phyloP scores from a whole-genome alignment of 2,329 filamentous ascomycete genomes.

The Fusarium verrucosum region DNA sequence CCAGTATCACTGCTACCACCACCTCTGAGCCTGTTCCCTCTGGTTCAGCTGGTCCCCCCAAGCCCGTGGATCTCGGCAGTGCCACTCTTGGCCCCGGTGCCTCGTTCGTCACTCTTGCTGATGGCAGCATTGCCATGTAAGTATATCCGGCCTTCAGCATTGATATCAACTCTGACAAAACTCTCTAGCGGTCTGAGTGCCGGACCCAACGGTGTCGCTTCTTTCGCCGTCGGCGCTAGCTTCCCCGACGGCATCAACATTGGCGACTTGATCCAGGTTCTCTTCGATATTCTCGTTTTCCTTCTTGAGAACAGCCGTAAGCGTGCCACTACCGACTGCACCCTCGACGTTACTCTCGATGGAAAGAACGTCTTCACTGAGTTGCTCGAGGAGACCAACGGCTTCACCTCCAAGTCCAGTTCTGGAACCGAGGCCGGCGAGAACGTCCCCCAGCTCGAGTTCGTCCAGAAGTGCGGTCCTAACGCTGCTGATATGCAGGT shows the following conservation, averaged over 20 bases:
- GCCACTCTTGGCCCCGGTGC: not conserved
- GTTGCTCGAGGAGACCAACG: no score
- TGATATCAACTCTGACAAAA: not conserved
- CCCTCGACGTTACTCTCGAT: not conserved
- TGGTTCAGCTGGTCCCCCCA: rapidly evolving
- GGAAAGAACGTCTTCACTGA: not conserved
- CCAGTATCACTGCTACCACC: conserved; percentile 3
- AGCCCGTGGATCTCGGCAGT: not conserved
- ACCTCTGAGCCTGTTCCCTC: not conserved
- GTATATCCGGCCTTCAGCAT: not conserved
- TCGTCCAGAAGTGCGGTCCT: conserved; percentile 22
- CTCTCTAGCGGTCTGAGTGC: not conserved
- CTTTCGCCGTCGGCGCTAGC: not conserved
- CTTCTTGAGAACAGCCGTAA: not conserved
- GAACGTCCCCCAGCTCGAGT: not conserved
- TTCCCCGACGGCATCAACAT: not conserved
- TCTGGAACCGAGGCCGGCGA: rapidly evolving
- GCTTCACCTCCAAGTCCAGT: not conserved
- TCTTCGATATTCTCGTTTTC: not conserved
- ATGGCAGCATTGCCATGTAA: conserved; percentile 9
- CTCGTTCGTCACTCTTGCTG: not conserved
- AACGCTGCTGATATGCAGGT: not conserved
- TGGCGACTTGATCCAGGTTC: conserved; percentile 1
- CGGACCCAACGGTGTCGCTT: not conserved
- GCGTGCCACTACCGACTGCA: conserved; percentile 14